Evolutionary conservation across 208 protist species (phyloP), one percentile per base, ranked within the genome.

Genomic region (Leishmania guyanensis): DNA sequence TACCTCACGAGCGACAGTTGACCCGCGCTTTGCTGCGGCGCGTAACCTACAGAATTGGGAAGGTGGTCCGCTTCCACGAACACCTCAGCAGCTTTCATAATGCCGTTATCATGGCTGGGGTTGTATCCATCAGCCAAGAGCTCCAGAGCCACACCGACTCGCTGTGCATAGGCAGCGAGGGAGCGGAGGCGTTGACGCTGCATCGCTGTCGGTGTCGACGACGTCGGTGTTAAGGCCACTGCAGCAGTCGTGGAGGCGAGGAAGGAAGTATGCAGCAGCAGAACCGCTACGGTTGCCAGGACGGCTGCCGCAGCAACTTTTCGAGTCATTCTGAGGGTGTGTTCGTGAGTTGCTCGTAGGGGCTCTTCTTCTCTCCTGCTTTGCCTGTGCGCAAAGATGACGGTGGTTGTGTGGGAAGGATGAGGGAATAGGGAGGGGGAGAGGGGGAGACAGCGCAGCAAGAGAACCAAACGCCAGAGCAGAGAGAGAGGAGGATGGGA

Each of bases 141-240:
- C 17, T 79, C 83, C 17, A 89, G 77, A 29, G 76, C 80, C 12
- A 56, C 39, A 6, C 78, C 83, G 12, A 87, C 81, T 20, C 86
- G 83, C 48, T 85, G 62, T 10, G 81, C 83, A 36, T 87, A 87
- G 66, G 66, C 77, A 2, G 82, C 68, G 33, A 86, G 53, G 26
- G 69, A 60, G 5, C 17, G 53, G 51, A 60, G 65, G 9, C 80
- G 80, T 69, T 88, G 76, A 3, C 46, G 83, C 77, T 77, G 75
- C 56, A 33, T 10, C 10, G 46, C 26, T 12, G 20, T 58, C 46
- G 43, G 39, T 48, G n/a, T 0, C 2, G 50, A 60, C 71, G 71
- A 54, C 71, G 43, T 43, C 14, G 43, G 22, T 22, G 68, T 29
- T 48, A 43, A 51, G 43, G 46, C 22, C 39, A 16, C 73, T n/a